A percentile compares a stretch with the other conserved stretches of the same genome.
Conservation (phyloP, 257 asterid species). For the Perilla frutescens region DNA sequence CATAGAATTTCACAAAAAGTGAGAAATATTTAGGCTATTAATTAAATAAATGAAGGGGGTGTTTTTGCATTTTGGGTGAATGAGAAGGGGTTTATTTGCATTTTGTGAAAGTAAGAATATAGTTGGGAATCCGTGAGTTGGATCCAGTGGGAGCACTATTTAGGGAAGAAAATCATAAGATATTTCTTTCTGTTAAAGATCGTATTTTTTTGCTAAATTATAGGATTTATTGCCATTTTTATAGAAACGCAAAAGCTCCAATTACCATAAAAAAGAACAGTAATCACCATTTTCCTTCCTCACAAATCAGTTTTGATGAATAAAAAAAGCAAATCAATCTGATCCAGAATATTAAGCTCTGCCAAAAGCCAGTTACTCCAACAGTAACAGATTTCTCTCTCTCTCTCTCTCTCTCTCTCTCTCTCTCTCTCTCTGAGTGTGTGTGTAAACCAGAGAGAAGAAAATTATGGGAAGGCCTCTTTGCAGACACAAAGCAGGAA, state of each 20-base stretch:
- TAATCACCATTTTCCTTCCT: slow-evolving; percentile 13
- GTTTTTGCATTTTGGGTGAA: too few species aligned
- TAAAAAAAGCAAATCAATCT: slow-evolving; percentile 14
- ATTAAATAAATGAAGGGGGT: too few species aligned
- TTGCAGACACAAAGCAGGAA: slow-evolving; percentile 52
- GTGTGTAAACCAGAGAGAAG: slow-evolving; percentile 8
- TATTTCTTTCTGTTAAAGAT: not conserved
- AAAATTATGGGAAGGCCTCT: slow-evolving; percentile 36
- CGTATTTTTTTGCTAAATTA: slow-evolving; percentile 7
- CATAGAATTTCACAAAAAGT: too few species aligned
- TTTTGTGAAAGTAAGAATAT: not conserved
- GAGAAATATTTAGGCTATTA: too few species aligned
- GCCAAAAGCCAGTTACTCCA: slow-evolving; percentile 40
- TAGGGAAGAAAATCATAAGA: not conserved
- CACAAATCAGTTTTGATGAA: slow-evolving; percentile 16
- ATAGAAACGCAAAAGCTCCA: not conserved
- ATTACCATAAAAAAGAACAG: not conserved
- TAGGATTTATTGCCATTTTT: slow-evolving; percentile 7
- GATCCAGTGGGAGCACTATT: not conserved
- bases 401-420: slow-evolving; percentile 33
- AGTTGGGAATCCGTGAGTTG: not conserved
- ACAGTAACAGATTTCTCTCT: slow-evolving; percentile 36
- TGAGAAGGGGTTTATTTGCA: too few species aligned
- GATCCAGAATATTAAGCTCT: slow-evolving; percentile 24
- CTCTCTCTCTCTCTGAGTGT: slow-evolving; percentile 31